Base-by-base conservation (phyloP, 2,329 filamentous ascomycete genomes). In the Huntiella abstrusa region DNA sequence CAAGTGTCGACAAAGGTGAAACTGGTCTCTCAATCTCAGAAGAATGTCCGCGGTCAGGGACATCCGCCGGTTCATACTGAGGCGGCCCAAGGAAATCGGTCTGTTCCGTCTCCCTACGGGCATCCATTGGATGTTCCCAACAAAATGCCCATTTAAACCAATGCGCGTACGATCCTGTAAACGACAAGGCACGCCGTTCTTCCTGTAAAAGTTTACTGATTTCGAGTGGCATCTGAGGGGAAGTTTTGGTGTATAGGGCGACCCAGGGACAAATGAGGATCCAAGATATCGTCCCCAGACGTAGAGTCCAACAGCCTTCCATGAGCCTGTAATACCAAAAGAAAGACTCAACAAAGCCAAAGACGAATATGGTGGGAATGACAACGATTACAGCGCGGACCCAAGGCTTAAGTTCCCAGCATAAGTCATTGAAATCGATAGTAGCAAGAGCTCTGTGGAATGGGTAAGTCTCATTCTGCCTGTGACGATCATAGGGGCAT, bases 121-220 rank as follows among this genome's bases (percentile, higher is more conserved):
- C 22, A 22, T 22, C 22, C 22, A 22, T 22, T 5, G 19, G 75
- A 79, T 45, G 28, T 11, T 45, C 34, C 33, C 33, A 45, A n/a
- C 15, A 12, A 38, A 45, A 37, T 7, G 15, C 34, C 33, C 33
- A 37, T 11, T 37, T 45, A 12, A 7, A 4, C 34, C 33, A 41
- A n/a, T n/a, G 43, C 10, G n/a, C 22, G 4, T 28, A 8, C 43
- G 36, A 37, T 12, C 10, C 8, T 13, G 8, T 15, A 28, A 36
- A 33, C 2, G 13, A 13, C 3, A 22, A 8, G 15, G 33, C 43
- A 7, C 16, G 12, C 33, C 43, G n/a, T 7, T 22, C 15, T 12
- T 45, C 19, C 3, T 19, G 1, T 17, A 32, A 47, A 43, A 53
- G 42, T 44, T 53, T 45, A 43, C 49, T 40, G 6, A 36, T 11